Evolutionary conservation across 345 rosid species (phyloP), one percentile per base, ranked within the genome.

Genomic region (Ricinus communis): DNA sequence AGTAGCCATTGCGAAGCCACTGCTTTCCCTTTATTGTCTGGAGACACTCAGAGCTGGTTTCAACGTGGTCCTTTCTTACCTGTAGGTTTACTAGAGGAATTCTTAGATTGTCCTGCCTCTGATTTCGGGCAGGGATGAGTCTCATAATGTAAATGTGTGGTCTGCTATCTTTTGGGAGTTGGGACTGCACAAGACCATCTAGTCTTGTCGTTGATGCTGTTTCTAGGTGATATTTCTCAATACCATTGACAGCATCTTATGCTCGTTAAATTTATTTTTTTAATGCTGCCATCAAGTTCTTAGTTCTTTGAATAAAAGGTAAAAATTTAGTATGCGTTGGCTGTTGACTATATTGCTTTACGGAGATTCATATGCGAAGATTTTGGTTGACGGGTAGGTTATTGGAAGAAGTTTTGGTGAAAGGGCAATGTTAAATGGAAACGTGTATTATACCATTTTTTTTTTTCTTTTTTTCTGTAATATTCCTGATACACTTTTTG

Each of bases 81-180:
- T 15, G 3, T 24, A 24, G 50, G 31, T 51, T 71, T 27, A 3
- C 14, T 0, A 10, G 43, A 18, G 41, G 19, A 43, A 18, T 24
- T 21, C 47, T 30, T 31, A 4, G 54, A 36, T 55, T 3, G 11
- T 55, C 13, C 14, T 31, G 31, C 58, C 24, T 27, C 49, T 10
- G 47, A 24, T 31, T 22, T 50, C 0, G 25, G 61, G 50, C 9
- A 30, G 40, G 36, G 38, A 33, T 33, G 6, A 49, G 31, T 25
- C 21, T 8, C 27, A 1, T 1, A 12, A 28, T 33, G 4, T 21
- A 16, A 5, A 2, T 33, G 38, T 30, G 54, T 18, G 33, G 19
- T 66, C n/a, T 31, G 56, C 5, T 19, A 66, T 36, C 43, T 70
- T 22, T n/a, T n/a, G n/a, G n/a, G n/a, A n/a, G n/a, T n/a, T 22